These are phyloP conservation scores for Termitomyces sp. DNA, from an alignment of 768 basidiomycete genomes.

Conservation along the genomic window DNA sequence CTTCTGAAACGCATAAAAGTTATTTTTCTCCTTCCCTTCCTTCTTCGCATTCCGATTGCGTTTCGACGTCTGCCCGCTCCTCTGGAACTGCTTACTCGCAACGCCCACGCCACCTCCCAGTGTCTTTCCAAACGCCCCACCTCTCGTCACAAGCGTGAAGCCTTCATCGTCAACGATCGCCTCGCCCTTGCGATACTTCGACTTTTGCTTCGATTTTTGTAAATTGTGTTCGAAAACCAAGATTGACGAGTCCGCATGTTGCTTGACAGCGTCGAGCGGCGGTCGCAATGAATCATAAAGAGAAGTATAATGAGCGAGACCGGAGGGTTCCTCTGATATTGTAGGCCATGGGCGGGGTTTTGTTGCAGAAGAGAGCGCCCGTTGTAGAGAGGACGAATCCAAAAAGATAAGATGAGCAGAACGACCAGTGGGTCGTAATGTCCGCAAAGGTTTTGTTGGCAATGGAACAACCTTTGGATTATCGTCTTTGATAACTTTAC, in stretches of 20 bases:
- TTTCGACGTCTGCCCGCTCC: constrained; percentile 46
- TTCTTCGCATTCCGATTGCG: constrained; percentile 43
- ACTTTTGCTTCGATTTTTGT: constrained; percentile 53
- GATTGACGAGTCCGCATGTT: constrained; percentile 78
- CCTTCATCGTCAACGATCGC: constrained; percentile 92
- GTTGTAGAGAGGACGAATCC: constrained; percentile 64
- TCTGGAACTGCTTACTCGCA: constrained; percentile 61
- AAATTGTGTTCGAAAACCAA: constrained; percentile 70
- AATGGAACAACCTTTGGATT: constrained; percentile 56
- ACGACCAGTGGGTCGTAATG: constrained; percentile 54
- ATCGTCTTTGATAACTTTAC: constrained; percentile 31
- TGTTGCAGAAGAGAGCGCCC: constrained; percentile 48
- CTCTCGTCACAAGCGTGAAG: constrained; percentile 90
- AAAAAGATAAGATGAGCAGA: constrained; percentile 70
- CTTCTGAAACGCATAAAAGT: constrained; percentile 88
- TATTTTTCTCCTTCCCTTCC: constrained; percentile 61
- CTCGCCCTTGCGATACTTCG: constrained; percentile 74
- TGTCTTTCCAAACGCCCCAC: constrained; percentile 85
- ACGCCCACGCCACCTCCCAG: constrained; percentile 72
- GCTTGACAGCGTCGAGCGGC: constrained; percentile 62
- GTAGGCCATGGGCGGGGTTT: constrained; percentile 62
- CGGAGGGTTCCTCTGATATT: constrained; percentile 50
- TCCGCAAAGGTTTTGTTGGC: constrained; percentile 47
- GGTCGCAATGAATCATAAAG: constrained; percentile 68
- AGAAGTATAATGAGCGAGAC: constrained; percentile 66